Conservation (phyloP, 495 filamentous ascomycete species). For the Oidiodendron maius region DNA sequence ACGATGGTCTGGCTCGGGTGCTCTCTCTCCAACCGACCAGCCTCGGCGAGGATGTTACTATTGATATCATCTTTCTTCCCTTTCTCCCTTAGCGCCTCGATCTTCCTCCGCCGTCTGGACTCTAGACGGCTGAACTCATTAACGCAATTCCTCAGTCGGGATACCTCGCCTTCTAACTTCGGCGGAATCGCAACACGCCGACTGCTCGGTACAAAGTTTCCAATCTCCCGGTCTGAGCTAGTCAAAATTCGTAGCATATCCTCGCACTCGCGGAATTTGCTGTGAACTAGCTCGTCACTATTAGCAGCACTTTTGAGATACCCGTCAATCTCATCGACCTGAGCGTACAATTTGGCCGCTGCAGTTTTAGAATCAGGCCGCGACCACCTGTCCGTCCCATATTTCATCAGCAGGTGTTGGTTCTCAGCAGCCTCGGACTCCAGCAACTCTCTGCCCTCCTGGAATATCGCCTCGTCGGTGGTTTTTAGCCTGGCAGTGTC, state of each 20-base stretch:
- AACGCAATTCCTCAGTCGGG: conserved; percentile 64
- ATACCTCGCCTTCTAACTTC: conserved; percentile 71
- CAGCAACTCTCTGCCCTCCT: conserved; percentile 74
- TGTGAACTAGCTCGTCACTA: conserved; percentile 74
- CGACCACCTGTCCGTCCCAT: conserved; percentile 84
- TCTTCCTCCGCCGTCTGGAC: conserved; percentile 65
- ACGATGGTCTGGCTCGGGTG: conserved; percentile 76
- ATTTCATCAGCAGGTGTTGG: conserved; percentile 62
- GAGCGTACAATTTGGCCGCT: conserved; percentile 67
- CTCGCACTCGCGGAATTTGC: conserved; percentile 73
- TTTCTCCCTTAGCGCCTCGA: conserved; percentile 70
- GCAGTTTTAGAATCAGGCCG: conserved; percentile 63
- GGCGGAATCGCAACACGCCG: conserved; percentile 71
- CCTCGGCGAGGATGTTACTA: conserved; percentile 71
- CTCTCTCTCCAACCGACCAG: conserved; percentile 76
- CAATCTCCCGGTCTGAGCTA: conserved; percentile 70
- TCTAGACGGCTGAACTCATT: conserved; percentile 82
- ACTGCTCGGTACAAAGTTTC: conserved; percentile 85
- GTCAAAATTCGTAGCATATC: conserved; percentile 66
- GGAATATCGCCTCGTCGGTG: conserved; percentile 67
- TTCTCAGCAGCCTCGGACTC: conserved; percentile 80
- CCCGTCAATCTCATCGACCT: conserved; percentile 73
- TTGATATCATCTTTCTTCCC: conserved; percentile 86
- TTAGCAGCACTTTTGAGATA: conserved; percentile 82
- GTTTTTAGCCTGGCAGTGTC: conserved; percentile 82